Conservation (phyloP, 2,329 filamentous ascomycete species). For the Aspergillus aculeatus region DNA sequence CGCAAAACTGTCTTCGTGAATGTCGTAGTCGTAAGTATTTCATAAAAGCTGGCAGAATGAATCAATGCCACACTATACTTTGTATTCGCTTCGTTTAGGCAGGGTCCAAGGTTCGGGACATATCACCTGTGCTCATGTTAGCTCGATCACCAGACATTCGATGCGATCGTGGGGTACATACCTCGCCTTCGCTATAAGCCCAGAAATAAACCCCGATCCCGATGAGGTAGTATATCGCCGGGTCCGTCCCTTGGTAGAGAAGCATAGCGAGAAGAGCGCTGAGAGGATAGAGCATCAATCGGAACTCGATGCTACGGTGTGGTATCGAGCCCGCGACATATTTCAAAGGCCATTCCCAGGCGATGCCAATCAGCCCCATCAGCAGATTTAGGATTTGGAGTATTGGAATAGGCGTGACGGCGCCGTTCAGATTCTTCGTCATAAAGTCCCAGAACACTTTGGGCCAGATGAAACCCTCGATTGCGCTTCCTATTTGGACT, state of each 20-base stretch:
- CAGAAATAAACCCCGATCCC: constrained; percentile 89
- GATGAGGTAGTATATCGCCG: constrained; percentile 86
- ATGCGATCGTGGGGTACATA: constrained; percentile 47
- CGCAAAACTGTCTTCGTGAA: not conserved
- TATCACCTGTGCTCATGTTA: constrained; percentile 53
- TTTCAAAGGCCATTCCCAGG: constrained; percentile 86
- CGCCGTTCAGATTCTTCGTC: constrained; percentile 82
- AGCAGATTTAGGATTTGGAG: constrained; percentile 88
- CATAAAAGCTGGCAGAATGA: not conserved
- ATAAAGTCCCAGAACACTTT: constrained; percentile 98
- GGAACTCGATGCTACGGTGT: constrained; percentile 83
- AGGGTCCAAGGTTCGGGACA: constrained; percentile 70
- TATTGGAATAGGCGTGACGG: constrained; percentile 82
- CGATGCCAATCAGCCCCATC: constrained; percentile 73
- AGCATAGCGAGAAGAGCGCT: constrained; percentile 71
- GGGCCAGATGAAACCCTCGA: constrained; percentile 95
- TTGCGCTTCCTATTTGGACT: constrained; percentile 83
- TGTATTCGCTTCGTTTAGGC: constrained; percentile 43
- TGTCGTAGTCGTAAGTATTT: not conserved
- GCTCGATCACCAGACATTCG: not conserved
- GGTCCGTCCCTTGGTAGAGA: constrained; percentile 88
- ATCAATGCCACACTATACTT: constrained; percentile 25
- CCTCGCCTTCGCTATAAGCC: constrained; percentile 97
- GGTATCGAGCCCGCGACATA: constrained; percentile 73
- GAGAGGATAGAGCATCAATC: constrained; percentile 79